Evolutionary conservation across 2,329 filamentous ascomycete species (phyloP).

Genomic region (Aspergillus cejpii): DNA sequence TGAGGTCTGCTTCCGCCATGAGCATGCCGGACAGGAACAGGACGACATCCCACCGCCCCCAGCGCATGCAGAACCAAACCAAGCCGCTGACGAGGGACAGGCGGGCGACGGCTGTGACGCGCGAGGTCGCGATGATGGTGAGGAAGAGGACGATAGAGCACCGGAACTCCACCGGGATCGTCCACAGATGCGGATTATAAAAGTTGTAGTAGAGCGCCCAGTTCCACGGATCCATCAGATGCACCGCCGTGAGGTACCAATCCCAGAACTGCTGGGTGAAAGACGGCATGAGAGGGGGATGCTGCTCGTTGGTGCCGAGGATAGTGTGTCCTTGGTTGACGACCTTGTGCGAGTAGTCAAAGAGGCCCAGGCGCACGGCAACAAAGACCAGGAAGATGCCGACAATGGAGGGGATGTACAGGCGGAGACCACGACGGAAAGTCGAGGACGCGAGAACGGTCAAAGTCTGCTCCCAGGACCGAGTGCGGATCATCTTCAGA

Average conservation of each 20-base stretch:
- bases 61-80: conserved; percentile 38
- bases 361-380: conserved; percentile 39
- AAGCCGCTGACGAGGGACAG: conserved; percentile 30
- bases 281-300: conserved; percentile 34
- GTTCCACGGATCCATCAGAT: conserved; percentile 36
- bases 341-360: conserved; percentile 34
- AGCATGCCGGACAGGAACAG: conserved; percentile 40
- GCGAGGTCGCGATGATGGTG: conserved; percentile 37
- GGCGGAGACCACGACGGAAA: conserved; percentile 40
- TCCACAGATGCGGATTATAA: conserved; percentile 45
- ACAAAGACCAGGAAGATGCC: conserved; percentile 38
- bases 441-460: conserved; percentile 38
- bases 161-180: conserved; percentile 43
- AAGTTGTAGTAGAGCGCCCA: conserved; percentile 39
- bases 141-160: conserved; percentile 42
- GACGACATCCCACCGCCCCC: conserved; percentile 41
- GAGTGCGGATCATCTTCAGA: conserved; percentile 34
- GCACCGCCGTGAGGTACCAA: conserved; percentile 30
- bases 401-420: conserved; percentile 40
- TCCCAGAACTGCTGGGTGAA: conserved; percentile 34
- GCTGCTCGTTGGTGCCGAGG: conserved; percentile 39
- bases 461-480: conserved; percentile 37
- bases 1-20: conserved; percentile 40
- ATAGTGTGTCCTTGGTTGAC: conserved; percentile 35
- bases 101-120: conserved; percentile 29